phyloP scores from a whole-genome alignment of 495 filamentous ascomycete genomes.

The Penicillium turbatum region DNA sequence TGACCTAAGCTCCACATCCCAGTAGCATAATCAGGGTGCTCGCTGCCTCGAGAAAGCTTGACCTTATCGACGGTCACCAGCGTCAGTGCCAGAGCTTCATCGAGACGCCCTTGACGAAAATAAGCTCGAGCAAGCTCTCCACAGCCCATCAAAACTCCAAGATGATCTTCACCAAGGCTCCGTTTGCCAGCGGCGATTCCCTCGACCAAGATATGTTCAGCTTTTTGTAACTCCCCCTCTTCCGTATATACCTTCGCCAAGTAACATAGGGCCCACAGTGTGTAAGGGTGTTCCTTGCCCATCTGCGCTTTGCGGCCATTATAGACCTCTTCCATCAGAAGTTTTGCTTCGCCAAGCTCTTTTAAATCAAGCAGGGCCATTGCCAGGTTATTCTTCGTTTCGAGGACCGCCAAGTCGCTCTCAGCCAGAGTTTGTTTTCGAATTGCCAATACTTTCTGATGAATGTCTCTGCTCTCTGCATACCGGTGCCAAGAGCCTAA shows the following conservation, averaged over 20 bases:
- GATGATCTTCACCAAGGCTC: background rate
- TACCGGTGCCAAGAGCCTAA: conserved; percentile 18
- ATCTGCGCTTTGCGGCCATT: conserved; percentile 24
- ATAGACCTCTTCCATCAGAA: conserved; percentile 21
- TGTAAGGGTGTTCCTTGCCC: conserved; percentile 38
- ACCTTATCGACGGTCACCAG: background rate
- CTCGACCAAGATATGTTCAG: conserved; percentile 24
- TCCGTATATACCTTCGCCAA: conserved; percentile 25
- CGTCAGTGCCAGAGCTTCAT: background rate
- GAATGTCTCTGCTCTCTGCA: conserved; percentile 18
- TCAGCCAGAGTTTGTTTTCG: conserved; percentile 27
- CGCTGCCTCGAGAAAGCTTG: background rate
- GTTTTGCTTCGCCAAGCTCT: background rate
- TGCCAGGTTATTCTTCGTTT: conserved; percentile 23
- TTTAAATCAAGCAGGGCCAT: conserved; percentile 4
- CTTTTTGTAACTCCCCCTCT: conserved; percentile 22
- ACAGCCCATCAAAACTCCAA: background rate
- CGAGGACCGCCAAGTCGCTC: conserved; percentile 30
- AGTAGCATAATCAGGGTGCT: conserved; percentile 1
- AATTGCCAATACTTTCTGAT: conserved; percentile 22
- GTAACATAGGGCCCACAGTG: conserved; percentile 27
- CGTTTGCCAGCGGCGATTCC: background rate
- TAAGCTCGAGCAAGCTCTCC: background rate
- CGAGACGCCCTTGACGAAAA: background rate
- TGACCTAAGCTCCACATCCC: background rate